Conservation (phyloP, 2,329 filamentous ascomycete species). For the Pseudohalonectria lignicola region DNA sequence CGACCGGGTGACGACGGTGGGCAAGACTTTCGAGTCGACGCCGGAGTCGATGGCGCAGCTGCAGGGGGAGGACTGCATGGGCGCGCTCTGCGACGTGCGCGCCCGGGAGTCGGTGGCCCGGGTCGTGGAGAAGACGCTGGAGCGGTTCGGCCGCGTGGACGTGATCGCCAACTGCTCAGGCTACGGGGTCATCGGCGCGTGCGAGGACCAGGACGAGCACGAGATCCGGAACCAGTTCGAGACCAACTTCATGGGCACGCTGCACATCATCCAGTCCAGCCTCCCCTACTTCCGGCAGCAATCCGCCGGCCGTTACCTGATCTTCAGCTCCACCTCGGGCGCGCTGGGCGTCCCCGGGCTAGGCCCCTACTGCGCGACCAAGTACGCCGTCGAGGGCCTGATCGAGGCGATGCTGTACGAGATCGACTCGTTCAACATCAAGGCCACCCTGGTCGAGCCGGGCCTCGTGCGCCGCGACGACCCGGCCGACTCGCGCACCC, state of each 20-base stretch:
- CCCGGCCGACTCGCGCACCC: constrained; percentile 13
- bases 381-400: constrained; percentile 91
- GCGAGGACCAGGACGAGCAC: constrained; percentile 92
- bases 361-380: constrained; percentile 91
- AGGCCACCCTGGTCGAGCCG: constrained; percentile 85
- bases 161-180: constrained; percentile 90
- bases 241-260: constrained; percentile 92
- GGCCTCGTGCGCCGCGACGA: constrained; percentile 84
- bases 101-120: constrained; percentile 64
- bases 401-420: constrained; percentile 97
- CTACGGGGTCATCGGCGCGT: constrained; percentile 89
- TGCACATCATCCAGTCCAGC: constrained; percentile 85
- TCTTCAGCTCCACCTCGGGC: constrained; percentile 88
- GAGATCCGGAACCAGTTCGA: constrained; percentile 94
- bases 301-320: constrained; percentile 70
- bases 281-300: constrained; percentile 79
- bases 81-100: constrained; percentile 82
- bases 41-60: constrained; percentile 59
- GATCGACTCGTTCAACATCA: constrained; percentile 82
- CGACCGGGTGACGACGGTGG: constrained; percentile 79
- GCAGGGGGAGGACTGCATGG: constrained; percentile 65
- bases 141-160: constrained; percentile 72
- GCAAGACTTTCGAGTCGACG: constrained; percentile 68
- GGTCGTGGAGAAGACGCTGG: constrained; percentile 59
- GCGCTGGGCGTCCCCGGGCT: constrained; percentile 88